A percentile compares a stretch with the other conserved stretches of the same genome.
phyloP scores from a whole-genome alignment of 352 stramenopile species.

The Phytophthora litchii region DNA sequence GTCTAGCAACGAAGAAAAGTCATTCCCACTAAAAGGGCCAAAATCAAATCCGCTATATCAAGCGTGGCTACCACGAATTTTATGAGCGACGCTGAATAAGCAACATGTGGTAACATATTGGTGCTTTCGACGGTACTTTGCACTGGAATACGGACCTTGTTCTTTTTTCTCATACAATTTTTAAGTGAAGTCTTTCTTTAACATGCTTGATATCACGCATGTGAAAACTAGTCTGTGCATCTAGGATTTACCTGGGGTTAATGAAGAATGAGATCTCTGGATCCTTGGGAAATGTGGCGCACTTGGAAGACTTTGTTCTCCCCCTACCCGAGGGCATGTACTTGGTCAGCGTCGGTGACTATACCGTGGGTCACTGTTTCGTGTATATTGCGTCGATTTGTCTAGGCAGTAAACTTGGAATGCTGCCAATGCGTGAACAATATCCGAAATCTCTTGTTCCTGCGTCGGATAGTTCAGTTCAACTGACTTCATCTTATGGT shows the following conservation, averaged over 20 bases:
- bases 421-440: not conserved
- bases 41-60: not conserved
- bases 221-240: conserved; percentile 5
- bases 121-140: not conserved
- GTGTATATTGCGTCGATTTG: no score
- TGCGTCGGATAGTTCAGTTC: not conserved
- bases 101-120: not conserved
- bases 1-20: not conserved
- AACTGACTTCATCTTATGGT: not conserved
- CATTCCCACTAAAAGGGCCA: not conserved
- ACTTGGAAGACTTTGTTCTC: no score
- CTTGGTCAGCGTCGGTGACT: no score
- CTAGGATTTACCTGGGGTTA: not conserved
- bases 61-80: not conserved
- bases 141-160: not conserved
- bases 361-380: no score
- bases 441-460: not conserved
- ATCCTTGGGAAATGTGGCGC: no score
- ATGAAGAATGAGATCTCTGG: no score
- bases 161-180: not conserved
- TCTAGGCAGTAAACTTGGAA: not conserved
- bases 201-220: conserved; percentile 11
- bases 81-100: not conserved
- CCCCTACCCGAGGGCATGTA: no score
- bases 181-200: not conserved